phyloP scores from a whole-genome alignment of 768 basidiomycete genomes.

The Boletus insuetus region DNA sequence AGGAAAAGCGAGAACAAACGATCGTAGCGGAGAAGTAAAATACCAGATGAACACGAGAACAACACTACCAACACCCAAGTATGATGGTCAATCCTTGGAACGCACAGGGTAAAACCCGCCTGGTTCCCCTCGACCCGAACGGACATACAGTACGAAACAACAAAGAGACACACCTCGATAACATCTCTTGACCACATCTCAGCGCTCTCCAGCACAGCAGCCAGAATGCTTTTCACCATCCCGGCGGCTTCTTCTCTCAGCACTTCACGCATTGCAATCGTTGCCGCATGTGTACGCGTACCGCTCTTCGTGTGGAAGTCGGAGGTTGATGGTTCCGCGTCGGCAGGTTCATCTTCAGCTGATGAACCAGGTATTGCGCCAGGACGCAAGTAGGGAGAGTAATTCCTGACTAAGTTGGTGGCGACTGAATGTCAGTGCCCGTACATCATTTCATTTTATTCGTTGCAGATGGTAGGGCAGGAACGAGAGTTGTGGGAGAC shows the following conservation, averaged over 20 bases:
- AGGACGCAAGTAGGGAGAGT: constrained; percentile 75
- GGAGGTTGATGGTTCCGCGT: constrained; percentile 1
- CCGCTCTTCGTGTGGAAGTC: constrained; percentile 44
- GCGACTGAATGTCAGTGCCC: constrained; percentile 80
- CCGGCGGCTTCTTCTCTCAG: constrained; percentile 64
- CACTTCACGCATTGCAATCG: constrained; percentile 64
- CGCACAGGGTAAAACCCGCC: constrained; percentile 46
- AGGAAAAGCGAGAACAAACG: background rate
- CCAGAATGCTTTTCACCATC: constrained; percentile 65
- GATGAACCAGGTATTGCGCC: constrained; percentile 15
- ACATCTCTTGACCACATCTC: constrained; percentile 68
- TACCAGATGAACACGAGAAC: constrained; percentile 40
- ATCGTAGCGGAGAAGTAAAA: constrained; percentile 26
- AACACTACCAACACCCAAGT: constrained; percentile 29
- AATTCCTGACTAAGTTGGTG: constrained; percentile 87
- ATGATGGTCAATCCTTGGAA: constrained; percentile 37
- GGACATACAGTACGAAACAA: constrained; percentile 5
- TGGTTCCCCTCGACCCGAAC: background rate
- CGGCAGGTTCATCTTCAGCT: constrained; percentile 2
- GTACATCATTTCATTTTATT: constrained; percentile 26
- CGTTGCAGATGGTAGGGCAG: constrained; percentile 22
- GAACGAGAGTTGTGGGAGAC: constrained; percentile 32
- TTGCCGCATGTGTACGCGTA: constrained; percentile 58
- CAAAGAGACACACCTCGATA: constrained; percentile 22
- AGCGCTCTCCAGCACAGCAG: constrained; percentile 12